Evolutionary conservation across 2,329 filamentous ascomycete genomes (phyloP).

Genomic region (Xylariaceae sp.): DNA sequence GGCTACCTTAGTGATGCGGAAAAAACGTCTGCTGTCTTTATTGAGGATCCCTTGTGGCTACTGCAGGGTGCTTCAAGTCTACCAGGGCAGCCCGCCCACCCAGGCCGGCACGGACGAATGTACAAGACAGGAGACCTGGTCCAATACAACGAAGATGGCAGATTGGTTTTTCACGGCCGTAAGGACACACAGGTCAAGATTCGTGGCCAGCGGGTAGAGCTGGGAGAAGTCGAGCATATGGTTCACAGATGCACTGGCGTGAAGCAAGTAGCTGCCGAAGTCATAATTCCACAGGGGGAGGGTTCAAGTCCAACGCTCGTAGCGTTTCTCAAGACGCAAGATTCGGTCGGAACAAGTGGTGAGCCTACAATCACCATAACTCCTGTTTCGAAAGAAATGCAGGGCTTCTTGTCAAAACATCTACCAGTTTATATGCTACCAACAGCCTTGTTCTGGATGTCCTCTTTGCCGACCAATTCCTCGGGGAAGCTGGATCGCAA

Average conservation of each 20-base stretch:
- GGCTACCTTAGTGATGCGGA: background rate
- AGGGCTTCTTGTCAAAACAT: background rate
- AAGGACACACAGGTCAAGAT: background rate
- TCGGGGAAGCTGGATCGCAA: background rate
- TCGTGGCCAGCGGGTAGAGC: background rate
- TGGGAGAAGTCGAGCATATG: background rate
- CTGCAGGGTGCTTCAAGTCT: background rate
- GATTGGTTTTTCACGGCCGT: background rate
- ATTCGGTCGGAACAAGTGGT: background rate
- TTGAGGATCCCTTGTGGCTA: background rate
- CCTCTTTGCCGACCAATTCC: background rate
- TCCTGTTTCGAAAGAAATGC: background rate
- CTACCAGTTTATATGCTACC: background rate
- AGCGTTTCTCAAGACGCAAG: background rate
- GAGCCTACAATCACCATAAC: too few relatives aligned
- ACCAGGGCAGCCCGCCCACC: background rate
- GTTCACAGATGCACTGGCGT: background rate
- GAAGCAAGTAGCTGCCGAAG: background rate
- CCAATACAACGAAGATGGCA: background rate
- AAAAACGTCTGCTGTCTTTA: background rate
- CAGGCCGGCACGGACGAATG: background rate
- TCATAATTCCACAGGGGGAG: background rate
- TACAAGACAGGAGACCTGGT: background rate
- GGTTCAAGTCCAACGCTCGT: background rate
- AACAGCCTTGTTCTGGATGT: background rate